Evolutionary conservation across 1,139 yeast genomes (phyloP).

Genomic region (Magnusiomyces magnusii): DNA sequence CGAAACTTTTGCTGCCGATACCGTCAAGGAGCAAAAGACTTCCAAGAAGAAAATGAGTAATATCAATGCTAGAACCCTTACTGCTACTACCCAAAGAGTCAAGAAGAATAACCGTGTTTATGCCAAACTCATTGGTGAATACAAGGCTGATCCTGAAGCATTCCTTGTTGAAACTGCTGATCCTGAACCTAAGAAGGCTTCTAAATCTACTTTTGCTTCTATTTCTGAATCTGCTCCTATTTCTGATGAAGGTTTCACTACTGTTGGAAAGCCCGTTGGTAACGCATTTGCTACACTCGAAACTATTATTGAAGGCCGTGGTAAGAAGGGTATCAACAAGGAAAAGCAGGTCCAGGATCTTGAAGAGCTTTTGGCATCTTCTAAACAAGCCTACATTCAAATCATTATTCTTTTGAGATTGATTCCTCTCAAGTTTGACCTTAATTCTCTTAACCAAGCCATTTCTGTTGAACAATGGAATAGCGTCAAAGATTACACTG

Average conservation of each 20-base stretch:
- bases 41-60: constrained; percentile 70
- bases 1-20: constrained; percentile 60
- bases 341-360: constrained; percentile 66
- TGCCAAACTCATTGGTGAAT: constrained; percentile 51
- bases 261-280: constrained; percentile 38
- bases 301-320: constrained; percentile 79
- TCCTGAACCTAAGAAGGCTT: constrained; percentile 32
- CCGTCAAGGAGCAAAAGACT: constrained; percentile 50
- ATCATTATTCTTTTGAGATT: constrained; percentile 75
- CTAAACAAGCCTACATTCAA: constrained; percentile 59
- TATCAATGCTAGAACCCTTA: constrained; percentile 77
- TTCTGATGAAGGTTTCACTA: constrained; percentile 35
- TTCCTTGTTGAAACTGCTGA: constrained; percentile 47
- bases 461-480: constrained; percentile 86
- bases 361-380: constrained; percentile 52
- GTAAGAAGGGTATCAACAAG: constrained; percentile 89
- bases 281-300: constrained; percentile 59
- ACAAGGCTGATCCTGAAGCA: constrained; percentile 61
- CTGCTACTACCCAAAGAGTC: constrained; percentile 81
- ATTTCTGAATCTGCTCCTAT: constrained; percentile 7
- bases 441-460: constrained; percentile 52
- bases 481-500: constrained; percentile 55
- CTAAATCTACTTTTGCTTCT: constrained; percentile 11
- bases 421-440: constrained; percentile 82
- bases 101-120: constrained; percentile 70